Evolutionary conservation across 306 rosid species (phyloP), one percentile per base, ranked within the genome.

Genomic region (Vigna hirtella): DNA sequence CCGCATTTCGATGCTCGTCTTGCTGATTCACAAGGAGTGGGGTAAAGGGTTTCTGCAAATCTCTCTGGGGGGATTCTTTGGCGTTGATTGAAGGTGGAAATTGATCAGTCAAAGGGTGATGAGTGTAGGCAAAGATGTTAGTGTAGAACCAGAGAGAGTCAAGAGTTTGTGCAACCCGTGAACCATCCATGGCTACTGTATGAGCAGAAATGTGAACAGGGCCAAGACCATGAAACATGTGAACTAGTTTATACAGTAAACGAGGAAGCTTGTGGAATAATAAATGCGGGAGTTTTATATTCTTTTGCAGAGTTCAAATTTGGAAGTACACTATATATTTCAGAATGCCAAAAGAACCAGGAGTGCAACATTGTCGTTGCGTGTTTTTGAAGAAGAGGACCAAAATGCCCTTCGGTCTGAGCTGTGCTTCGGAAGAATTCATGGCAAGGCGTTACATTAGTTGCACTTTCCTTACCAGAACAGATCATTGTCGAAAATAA

Each of bases 81-180:
- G 72, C 67, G n/a, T 16, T 16, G 28, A n/a, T 14, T 43, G 48
- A 59, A 70, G 80, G 5, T n/a, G 34, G 0, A 63, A 12, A 32
- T 12, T 77, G 78, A 48, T 49, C 9, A 66, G 55, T 43, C 28
- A 77, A 75, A 64, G 78, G 58, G 56, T 18, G 20, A 18, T 63
- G 9, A 9, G 11, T 43, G 26, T 22, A 24, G 22, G 77, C 63
- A 8, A 92, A 58, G 59, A 90, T 73, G 72, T 81, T 86, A 71
- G 85, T 66, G 84, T 66, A 90, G 89, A 90, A 90, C 96, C 93
- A 93, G 43, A 90, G 84, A 81, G 86, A 85, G 78, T 93, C 92
- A 0, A 90, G 69, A 77, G 68, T 68, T 59, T 88, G 84, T 38
- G 62, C 1, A 43, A 87, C 87, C 83, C 68, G 77, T 53, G 85